These are phyloP conservation scores for Betula pendula DNA, from an alignment of 306 rosid species.

Conservation along the genomic window DNA sequence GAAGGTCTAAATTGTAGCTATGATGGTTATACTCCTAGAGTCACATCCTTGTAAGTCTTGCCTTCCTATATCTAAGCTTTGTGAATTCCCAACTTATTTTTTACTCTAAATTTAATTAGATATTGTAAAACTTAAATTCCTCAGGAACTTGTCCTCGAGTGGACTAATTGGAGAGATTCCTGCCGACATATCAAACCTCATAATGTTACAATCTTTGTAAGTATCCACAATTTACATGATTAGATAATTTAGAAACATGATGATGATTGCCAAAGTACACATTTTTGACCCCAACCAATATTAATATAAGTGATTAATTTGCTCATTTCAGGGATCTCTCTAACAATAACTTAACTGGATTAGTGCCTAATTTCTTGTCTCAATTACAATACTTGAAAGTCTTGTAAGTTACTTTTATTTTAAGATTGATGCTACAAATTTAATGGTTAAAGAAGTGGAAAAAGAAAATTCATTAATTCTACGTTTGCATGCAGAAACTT, in stretches of 20 bases:
- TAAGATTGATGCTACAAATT: background rate
- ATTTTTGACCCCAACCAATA: background rate
- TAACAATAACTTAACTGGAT: constrained; percentile 45
- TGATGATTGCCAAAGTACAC: background rate
- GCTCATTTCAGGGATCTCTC: constrained; percentile 56
- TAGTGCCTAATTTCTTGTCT: constrained; percentile 37
- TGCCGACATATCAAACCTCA: constrained; percentile 38
- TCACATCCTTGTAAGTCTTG: constrained; percentile 51
- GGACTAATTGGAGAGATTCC: constrained; percentile 44
- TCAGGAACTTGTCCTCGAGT: constrained; percentile 53
- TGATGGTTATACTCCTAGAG: constrained; percentile 36
- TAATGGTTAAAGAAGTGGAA: background rate
- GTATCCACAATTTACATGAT: constrained; percentile 19
- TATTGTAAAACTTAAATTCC: constrained; percentile 12
- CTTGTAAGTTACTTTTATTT: constrained; percentile 40
- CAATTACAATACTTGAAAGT: constrained; percentile 30
- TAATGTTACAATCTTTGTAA: constrained; percentile 47
- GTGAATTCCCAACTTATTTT: background rate
- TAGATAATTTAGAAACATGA: background rate
- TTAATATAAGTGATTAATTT: background rate
- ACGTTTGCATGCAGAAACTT: constrained; percentile 44
- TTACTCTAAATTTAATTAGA: background rate
- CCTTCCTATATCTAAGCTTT: background rate
- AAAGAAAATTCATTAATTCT: constrained; percentile 8
- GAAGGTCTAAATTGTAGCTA: constrained; percentile 48